Evolutionary conservation across 345 rosid genomes (phyloP).

Genomic region (Eucalyptus lansdowneana): DNA sequence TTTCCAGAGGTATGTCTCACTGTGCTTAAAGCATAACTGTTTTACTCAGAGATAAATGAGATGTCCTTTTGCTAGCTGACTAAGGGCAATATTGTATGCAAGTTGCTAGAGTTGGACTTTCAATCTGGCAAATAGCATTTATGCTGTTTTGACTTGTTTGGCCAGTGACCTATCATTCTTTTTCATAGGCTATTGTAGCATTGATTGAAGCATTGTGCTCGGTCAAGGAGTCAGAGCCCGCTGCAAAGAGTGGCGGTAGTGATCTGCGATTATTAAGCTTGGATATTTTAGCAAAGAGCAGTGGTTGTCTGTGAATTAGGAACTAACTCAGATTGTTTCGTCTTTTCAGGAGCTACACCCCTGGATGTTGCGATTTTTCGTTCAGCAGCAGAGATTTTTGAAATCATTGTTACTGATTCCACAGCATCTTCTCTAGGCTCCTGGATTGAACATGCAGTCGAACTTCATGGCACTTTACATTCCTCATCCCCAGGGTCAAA

Average conservation of each 20-base stretch:
- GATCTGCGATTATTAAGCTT: neutral
- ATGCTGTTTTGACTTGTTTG: neutral
- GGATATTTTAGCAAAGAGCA: neutral
- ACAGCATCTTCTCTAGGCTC: conserved; percentile 69
- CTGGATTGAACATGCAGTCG: conserved; percentile 82
- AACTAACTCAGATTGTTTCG: neutral
- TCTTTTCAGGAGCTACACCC: conserved; percentile 69
- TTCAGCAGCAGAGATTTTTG: conserved; percentile 93
- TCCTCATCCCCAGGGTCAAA: conserved; percentile 86
- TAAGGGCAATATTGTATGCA: neutral
- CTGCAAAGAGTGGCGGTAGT: conserved; percentile 50
- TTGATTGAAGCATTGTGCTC: conserved; percentile 82
- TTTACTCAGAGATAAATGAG: neutral
- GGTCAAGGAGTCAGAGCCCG: conserved; percentile 63
- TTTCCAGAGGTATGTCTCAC: conserved; percentile 68
- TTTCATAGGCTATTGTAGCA: conserved; percentile 44
- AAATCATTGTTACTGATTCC: conserved; percentile 79
- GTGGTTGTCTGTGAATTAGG: conserved; percentile 2
- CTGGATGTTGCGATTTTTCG: conserved; percentile 81
- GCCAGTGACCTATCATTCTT: neutral
- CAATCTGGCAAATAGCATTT: neutral
- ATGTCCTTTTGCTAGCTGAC: neutral
- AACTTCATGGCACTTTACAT: conserved; percentile 78
- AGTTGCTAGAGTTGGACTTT: neutral
- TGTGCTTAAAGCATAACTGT: neutral